Percentiles rank a stretch among this genome's conserved stretches.
These are phyloP conservation scores for Alloascoidea hylecoeti DNA, from an alignment of 805 yeast genomes.

Conservation along the genomic window DNA sequence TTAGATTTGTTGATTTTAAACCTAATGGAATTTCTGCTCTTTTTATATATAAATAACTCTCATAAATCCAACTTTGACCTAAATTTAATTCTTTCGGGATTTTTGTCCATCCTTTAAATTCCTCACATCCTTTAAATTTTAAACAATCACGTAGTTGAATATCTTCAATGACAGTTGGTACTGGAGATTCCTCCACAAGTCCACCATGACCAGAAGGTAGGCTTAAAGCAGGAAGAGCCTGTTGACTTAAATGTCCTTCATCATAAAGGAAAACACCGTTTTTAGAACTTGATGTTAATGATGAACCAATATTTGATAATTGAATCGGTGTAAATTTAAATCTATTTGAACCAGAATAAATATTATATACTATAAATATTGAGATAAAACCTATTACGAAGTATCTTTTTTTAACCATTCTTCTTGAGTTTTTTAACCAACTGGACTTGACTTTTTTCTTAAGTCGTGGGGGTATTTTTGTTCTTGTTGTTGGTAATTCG, in stretches of 20 bases:
- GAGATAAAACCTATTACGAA: too few relatives aligned
- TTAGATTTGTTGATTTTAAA: slow-evolving; percentile 8
- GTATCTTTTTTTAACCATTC: too few relatives aligned
- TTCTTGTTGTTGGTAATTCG: too few relatives aligned
- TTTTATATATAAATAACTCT: slow-evolving; percentile 23
- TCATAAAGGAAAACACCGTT: too few relatives aligned
- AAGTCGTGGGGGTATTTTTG: too few relatives aligned
- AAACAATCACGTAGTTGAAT: neutral
- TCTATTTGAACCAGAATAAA: too few relatives aligned
- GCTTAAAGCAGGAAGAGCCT: neutral
- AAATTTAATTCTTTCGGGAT: slow-evolving; percentile 33
- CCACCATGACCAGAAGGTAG: neutral
- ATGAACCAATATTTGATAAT: too few relatives aligned
- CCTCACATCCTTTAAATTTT: neutral
- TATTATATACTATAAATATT: too few relatives aligned
- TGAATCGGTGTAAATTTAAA: too few relatives aligned
- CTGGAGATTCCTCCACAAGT: neutral
- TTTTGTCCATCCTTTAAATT: slow-evolving; percentile 22
- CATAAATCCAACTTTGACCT: slow-evolving; percentile 26
- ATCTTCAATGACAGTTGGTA: neutral
- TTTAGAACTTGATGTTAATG: too few relatives aligned
- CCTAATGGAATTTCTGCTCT: slow-evolving; percentile 11
- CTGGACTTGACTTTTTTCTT: too few relatives aligned
- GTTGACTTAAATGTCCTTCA: neutral
- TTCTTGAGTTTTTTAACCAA: too few relatives aligned